These are phyloP conservation scores for Heliamphora pulchella DNA, from an alignment of 179 eudicot species.

Conservation along the genomic window DNA sequence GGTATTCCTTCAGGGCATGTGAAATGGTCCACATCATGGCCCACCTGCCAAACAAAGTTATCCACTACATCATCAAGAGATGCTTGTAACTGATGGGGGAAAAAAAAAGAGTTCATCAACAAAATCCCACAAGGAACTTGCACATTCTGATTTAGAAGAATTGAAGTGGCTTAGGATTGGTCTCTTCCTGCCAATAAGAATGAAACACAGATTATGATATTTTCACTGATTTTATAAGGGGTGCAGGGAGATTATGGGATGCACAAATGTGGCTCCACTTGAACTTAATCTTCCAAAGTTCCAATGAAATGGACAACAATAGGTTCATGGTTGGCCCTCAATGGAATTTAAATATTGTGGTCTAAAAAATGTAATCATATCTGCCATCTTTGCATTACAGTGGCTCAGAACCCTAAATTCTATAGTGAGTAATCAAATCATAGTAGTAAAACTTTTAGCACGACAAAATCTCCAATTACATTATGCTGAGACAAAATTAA, in stretches of 20 bases:
- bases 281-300: too few relatives aligned
- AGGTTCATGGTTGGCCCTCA: background rate
- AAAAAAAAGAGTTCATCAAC: background rate
- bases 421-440: background rate
- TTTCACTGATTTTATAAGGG: too few relatives aligned
- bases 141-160: background rate
- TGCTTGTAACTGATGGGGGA: background rate
- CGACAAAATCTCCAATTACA: background rate
- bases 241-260: too few relatives aligned
- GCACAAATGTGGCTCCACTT: too few relatives aligned
- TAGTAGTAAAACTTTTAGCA: background rate
- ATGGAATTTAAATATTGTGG: too few relatives aligned
- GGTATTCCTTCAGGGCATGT: conserved; percentile 94
- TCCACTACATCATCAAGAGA: background rate
- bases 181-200: background rate
- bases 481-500: background rate
- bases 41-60: conserved; percentile 49
- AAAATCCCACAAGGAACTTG: background rate
- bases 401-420: background rate
- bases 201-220: background rate
- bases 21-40: conserved; percentile 84
- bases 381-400: too few relatives aligned
- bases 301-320: background rate
- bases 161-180: background rate
- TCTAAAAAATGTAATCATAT: background rate